These are phyloP conservation scores for Trichothecium sympodiale DNA, from an alignment of 2,329 filamentous ascomycete genomes.

Conservation along the genomic window DNA sequence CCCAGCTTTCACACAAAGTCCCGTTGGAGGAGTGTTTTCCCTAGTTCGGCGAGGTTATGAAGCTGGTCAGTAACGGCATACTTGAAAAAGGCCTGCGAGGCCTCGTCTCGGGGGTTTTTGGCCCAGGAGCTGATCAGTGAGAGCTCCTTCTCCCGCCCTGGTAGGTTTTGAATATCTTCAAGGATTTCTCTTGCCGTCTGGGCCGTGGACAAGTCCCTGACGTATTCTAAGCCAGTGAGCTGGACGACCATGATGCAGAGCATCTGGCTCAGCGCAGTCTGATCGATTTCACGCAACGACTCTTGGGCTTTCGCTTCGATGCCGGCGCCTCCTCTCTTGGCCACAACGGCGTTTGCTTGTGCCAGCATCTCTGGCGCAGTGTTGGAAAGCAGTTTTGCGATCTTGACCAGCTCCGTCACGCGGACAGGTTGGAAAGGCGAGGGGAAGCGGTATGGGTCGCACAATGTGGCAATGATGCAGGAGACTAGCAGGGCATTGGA, in stretches of 20 bases:
- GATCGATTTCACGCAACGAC: constrained; percentile 32
- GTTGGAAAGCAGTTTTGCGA: constrained; percentile 41
- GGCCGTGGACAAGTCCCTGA: constrained; percentile 31
- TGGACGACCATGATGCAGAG: constrained; percentile 36
- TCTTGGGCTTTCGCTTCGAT: constrained; percentile 15
- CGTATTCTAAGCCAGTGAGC: constrained; percentile 29
- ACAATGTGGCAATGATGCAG: constrained; percentile 34
- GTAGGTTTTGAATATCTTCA: constrained; percentile 33
- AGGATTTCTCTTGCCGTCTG: constrained; percentile 33
- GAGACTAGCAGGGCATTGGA: constrained; percentile 29
- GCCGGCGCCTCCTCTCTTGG: constrained; percentile 7
- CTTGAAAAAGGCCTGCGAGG: constrained; percentile 35
- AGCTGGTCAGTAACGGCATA: constrained; percentile 37
- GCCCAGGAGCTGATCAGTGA: constrained; percentile 32
- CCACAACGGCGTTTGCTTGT: not conserved
- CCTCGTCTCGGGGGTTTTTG: constrained; percentile 24
- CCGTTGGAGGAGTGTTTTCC: constrained; percentile 27
- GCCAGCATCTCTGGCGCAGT: constrained; percentile 24
- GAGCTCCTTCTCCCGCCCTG: constrained; percentile 32
- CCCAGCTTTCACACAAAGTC: constrained; percentile 27
- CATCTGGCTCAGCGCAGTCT: constrained; percentile 41
- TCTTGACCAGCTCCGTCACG: constrained; percentile 37
- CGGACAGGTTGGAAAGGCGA: constrained; percentile 39
- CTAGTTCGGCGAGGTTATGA: constrained; percentile 32
- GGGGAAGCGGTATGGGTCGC: constrained; percentile 38